Evolutionary conservation across 2,329 filamentous ascomycete species (phyloP), one percentile per base, ranked within the genome.

Genomic region (Fusarium caatingaense): DNA sequence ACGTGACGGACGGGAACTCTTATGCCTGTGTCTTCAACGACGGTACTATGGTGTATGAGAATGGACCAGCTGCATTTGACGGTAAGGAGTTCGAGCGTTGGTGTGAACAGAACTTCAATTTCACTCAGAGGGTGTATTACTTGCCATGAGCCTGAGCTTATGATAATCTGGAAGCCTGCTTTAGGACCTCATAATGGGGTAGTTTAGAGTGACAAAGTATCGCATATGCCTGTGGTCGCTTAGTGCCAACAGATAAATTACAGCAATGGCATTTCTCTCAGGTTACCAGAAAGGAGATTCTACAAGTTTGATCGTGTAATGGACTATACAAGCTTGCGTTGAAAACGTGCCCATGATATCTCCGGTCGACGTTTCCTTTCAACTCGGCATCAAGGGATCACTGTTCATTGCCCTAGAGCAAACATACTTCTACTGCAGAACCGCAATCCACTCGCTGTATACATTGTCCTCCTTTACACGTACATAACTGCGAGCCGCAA

Each of bases 321-420:
- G 16, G 16, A 67, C 62, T 56, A 25, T 57, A 72, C 47, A 49
- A 60, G 2, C 18, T 72, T 20, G 49, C 56, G 11, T 21, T 72
- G 18, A 73, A 20, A 65, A 70, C 12, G 61, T 69, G n/a, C 68
- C 64, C 12, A 69, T 71, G 64, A 53, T 60, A 8, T 37, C 61
- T 6, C 63, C 69, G 12, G 45, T 53, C 5, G 46, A 56, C 5
- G 59, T 69, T 12, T 51, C 61, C 13, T 59, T 68, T 18, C 61
- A 54, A 8, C 49, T 72, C 25, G 64, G 59, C 30, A 64, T 73
- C 59, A 75, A 75, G 60, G 69, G 16, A 59, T 73, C 60, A 68
- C 72, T 13, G 66, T 67, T 20, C 69, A 72, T 66, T 68, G 59
- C 4, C 53, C 59, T 5, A 9, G 48, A 46, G 2, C 60, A 73